Evolutionary conservation across 2,329 filamentous ascomycete genomes (phyloP).

Genomic region (Arthrobotrys sphaeroides): DNA sequence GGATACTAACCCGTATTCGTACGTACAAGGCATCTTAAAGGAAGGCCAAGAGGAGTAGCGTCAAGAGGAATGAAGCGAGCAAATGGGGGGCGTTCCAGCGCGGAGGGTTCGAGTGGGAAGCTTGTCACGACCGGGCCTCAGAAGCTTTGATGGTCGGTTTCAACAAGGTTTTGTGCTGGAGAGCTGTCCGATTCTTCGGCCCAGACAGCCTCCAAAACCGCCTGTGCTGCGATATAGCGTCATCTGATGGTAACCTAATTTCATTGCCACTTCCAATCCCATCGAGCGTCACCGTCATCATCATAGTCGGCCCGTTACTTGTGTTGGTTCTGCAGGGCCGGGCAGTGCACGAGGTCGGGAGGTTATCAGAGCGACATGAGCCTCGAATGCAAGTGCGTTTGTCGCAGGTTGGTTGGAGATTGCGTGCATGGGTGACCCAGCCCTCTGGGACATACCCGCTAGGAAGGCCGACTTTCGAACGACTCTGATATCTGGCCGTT

Average conservation of each 20-base stretch:
- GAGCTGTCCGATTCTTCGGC: not conserved
- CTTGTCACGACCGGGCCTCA: not conserved
- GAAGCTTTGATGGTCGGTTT: constrained; percentile 42
- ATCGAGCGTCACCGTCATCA: not conserved
- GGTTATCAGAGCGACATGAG: constrained; percentile 44
- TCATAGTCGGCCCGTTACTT: constrained; percentile 1
- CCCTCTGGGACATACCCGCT: not conserved
- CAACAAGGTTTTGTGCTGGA: not conserved
- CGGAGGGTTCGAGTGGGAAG: not conserved
- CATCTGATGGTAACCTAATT: constrained; percentile 44
- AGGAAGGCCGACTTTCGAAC: not conserved
- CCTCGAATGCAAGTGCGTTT: constrained; percentile 37
- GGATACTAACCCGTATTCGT: constrained; percentile 29
- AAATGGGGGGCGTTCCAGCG: constrained; percentile 38
- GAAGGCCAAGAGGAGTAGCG: not conserved
- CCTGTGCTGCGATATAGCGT: constrained; percentile 40
- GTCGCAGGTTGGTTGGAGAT: constrained; percentile 18
- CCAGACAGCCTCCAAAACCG: constrained; percentile 23
- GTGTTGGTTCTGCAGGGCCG: not conserved
- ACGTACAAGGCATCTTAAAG: constrained; percentile 11
- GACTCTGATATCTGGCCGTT: not conserved
- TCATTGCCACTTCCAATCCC: constrained; percentile 38
- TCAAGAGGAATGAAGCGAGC: constrained; percentile 19
- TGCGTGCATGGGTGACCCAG: constrained; percentile 5
- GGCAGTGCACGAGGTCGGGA: constrained; percentile 37